phyloP scores from a whole-genome alignment of 1,284 basidiomycete genomes.

The Apiotrichum mycotoxinovorans region DNA sequence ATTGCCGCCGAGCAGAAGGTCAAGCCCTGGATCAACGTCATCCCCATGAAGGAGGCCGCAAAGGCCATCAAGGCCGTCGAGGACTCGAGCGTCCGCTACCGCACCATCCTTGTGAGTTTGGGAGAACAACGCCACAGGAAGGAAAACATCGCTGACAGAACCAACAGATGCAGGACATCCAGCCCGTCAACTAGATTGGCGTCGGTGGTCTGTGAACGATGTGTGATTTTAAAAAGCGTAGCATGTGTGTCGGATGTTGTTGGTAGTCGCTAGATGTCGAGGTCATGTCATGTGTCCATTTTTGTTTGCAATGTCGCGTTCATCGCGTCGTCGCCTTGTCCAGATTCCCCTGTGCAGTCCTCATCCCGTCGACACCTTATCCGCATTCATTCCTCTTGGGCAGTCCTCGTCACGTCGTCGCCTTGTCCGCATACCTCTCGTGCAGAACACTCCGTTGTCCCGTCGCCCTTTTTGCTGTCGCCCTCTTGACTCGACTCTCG shows the following conservation, averaged over 20 bases:
- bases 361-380: too few relatives aligned
- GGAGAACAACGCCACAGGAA: background rate
- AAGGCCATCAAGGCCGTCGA: conserved; percentile 58
- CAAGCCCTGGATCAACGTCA: conserved; percentile 56
- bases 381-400: too few relatives aligned
- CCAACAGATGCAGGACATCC: conserved; percentile 6
- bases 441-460: too few relatives aligned
- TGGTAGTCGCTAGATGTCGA: background rate
- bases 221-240: background rate
- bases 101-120: conserved; percentile 51
- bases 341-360: too few relatives aligned
- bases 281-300: too few relatives aligned
- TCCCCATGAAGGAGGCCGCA: conserved; percentile 59
- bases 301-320: too few relatives aligned
- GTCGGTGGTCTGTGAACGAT: background rate
- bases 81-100: conserved; percentile 57
- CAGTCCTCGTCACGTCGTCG: too few relatives aligned
- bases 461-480: too few relatives aligned
- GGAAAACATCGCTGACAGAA: background rate
- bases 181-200: conserved; percentile 1
- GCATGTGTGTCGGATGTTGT: background rate
- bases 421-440: too few relatives aligned
- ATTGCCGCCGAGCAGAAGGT: conserved; percentile 59
- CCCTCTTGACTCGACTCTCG: too few relatives aligned
- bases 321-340: too few relatives aligned